phyloP scores from a whole-genome alignment of 1,284 basidiomycete genomes.

The Rhodotorula sp. region DNA sequence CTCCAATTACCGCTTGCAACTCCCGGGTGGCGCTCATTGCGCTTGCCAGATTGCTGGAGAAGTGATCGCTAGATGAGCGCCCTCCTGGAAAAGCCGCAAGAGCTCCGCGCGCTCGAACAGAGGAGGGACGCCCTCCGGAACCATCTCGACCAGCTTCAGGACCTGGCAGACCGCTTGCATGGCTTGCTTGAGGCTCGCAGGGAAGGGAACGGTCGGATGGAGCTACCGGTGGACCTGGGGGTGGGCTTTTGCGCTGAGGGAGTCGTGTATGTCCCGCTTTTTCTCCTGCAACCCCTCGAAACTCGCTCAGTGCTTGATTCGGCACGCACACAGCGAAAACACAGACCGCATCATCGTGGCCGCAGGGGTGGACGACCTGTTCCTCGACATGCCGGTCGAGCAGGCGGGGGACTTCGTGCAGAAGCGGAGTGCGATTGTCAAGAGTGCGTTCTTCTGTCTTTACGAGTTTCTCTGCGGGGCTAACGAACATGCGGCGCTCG shows the following conservation, averaged over 20 bases:
- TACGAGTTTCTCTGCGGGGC: too few species aligned
- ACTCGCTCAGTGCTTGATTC: neutral
- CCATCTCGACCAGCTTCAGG: neutral
- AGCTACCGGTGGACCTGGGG: conserved; percentile 17
- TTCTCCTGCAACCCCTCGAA: too few species aligned
- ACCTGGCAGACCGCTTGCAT: neutral
- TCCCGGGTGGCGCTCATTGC: too few species aligned
- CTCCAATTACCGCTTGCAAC: too few species aligned
- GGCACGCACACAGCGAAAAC: conserved; percentile 6
- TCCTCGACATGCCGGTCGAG: conserved; percentile 20
- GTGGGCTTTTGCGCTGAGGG: conserved; percentile 23
- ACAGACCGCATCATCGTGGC: conserved; percentile 13
- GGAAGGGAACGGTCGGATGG: conserved; percentile 14
- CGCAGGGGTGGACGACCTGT: conserved; percentile 21
- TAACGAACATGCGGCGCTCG: fast-evolving
- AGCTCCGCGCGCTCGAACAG: conserved; percentile 3
- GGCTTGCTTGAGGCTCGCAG: neutral
- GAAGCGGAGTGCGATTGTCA: conserved; percentile 6
- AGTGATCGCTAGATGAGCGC: neutral
- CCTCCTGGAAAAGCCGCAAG: neutral
- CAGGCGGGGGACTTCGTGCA: conserved; percentile 12
- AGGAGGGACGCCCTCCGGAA: neutral
- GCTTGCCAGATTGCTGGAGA: too few species aligned
- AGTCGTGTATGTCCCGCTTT: conserved; percentile 24
- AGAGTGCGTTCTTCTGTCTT: conserved; percentile 1